Evolutionary conservation across 2,329 filamentous ascomycete species (phyloP), one percentile per base, ranked within the genome.

Genomic region (Neoarthrinium moseri): DNA sequence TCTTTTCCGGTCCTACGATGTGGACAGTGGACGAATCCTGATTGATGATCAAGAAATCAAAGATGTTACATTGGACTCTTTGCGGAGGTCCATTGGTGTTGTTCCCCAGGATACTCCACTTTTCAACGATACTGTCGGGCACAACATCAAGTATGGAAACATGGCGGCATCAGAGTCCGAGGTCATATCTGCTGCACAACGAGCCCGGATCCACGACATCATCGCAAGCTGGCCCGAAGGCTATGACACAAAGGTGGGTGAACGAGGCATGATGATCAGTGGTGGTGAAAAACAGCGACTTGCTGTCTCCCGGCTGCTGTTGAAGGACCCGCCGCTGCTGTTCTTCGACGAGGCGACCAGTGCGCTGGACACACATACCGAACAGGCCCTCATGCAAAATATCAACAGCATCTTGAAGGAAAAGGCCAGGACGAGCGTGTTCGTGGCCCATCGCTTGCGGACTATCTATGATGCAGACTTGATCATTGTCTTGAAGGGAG

Each of bases 261-360:
- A 96, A 72, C 81, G 92, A 37, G 91, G 91, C 1, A 85, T 96
- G 81, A 96, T 96, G 91, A 96, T 96, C 35, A 95, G 89, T 1
- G 91, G 89, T 3, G 91, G 91, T 24, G 92, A 96, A 71, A 96
- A 96, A 68, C 91, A 96, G 68, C 82, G 91, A 3, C 72, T 96
- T 10, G 92, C 92, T 0, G 83, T 96, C 20, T 89, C 88, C 21
- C 77, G 91, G 34, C 65, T 96, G 30, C 78, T 96, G 2, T 75
- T 96, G 47, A 96, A 96, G 65, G 89, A 96, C 54, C 90, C 91
- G 4, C 89, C 90, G 2, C 69, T 96, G 22, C 72, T 96, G 1
- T 96, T 96, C 77, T 96, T 96, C 57, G 91, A 96, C 55, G 91
- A 96, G 73, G 92, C 91, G 57, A 96, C 91, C 1, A 92, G 87